These are phyloP conservation scores for Penicillium bovifimosum DNA, from an alignment of 495 filamentous ascomycete species.

Conservation along the genomic window DNA sequence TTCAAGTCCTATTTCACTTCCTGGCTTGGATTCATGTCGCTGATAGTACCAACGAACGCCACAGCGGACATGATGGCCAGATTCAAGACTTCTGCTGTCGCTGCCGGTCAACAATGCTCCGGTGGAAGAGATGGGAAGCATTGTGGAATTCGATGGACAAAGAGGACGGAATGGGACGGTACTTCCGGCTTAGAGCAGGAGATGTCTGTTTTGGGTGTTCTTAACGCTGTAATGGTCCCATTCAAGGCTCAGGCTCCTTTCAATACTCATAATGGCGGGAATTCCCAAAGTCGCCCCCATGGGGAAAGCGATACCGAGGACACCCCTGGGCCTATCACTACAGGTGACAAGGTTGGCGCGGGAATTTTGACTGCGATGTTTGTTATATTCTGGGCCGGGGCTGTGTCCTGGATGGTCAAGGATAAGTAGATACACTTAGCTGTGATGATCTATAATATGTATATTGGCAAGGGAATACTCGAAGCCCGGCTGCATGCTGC, in stretches of 20 bases:
- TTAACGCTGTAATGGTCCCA: slow-evolving; percentile 44
- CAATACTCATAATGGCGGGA: slow-evolving; percentile 54
- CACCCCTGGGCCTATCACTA: slow-evolving; percentile 36
- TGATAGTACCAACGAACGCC: slow-evolving; percentile 22
- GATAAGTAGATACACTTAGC: too few species aligned
- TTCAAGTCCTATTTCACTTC: slow-evolving; percentile 70
- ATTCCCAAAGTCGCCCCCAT: slow-evolving; percentile 49
- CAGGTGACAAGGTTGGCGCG: slow-evolving; percentile 54
- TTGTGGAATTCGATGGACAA: slow-evolving; percentile 47
- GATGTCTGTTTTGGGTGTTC: slow-evolving; percentile 51
- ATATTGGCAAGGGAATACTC: too few species aligned
- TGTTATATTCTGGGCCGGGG: slow-evolving; percentile 42
- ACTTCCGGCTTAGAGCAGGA: slow-evolving; percentile 46
- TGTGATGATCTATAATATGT: too few species aligned
- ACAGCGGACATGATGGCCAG: not conserved
- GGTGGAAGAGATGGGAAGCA: slow-evolving; percentile 41
- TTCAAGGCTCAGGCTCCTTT: slow-evolving; percentile 40
- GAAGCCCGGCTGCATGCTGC: too few species aligned
- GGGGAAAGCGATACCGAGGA: slow-evolving; percentile 37
- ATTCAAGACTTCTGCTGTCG: slow-evolving; percentile 41
- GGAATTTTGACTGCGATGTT: slow-evolving; percentile 57
- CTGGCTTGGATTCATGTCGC: slow-evolving; percentile 57
- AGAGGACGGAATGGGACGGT: slow-evolving; percentile 36
- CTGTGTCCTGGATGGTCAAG: slow-evolving; percentile 30
- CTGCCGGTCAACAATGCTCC: slow-evolving; percentile 58